Base-by-base conservation (phyloP, 2,329 filamentous ascomycete species). In the Exophiala spinifera region DNA sequence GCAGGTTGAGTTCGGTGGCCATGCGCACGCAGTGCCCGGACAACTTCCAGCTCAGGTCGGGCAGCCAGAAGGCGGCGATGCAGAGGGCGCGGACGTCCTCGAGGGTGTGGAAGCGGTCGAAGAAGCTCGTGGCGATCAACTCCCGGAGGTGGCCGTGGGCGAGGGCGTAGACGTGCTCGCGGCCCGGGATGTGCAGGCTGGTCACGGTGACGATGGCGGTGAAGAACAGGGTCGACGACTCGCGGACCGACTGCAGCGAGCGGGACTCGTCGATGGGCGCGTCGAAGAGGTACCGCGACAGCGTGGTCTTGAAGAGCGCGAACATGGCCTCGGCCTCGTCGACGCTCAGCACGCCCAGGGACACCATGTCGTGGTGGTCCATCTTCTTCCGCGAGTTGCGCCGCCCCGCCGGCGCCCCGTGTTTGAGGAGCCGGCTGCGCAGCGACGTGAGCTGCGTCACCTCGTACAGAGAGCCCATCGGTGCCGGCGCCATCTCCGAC, bases 51-150 rank as follows among this genome's bases (percentile, higher is more conserved):
- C 79, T 83, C 17, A 84, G 71, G 55, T 85, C 82, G 3, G 79
- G 80, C 0, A 85, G 72, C 83, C 82, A 85, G 61, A 84, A 85
- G 0, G 81, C 78, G 0, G 79, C 82, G 3, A 85, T 77, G 39
- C 80, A 83, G 34, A 85, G 74, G 3, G 80, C 82, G 1, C 81
- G 74, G 19, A 85, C 75, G 51, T 81, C 78, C 51, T 85, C 81
- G 15, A 81, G 67, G 20, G 76, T 79, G 52, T 83, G 79, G 25
- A 81, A 78, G 19, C 80, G 74, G 14, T 80, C 78, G 59, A 85
- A 79, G 66, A 83, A 81, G 49, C 79, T 81, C 13, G 70, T 76
- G 1, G 79, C 79, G 39, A 84, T 78, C 11, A 84, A 70, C 0
- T 76, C 71, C 1, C 81, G 75, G 59, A 84, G 83, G 56, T 83